Conservation (phyloP, 2,329 filamentous ascomycete species). For the Taxawa tesnikishii region DNA sequence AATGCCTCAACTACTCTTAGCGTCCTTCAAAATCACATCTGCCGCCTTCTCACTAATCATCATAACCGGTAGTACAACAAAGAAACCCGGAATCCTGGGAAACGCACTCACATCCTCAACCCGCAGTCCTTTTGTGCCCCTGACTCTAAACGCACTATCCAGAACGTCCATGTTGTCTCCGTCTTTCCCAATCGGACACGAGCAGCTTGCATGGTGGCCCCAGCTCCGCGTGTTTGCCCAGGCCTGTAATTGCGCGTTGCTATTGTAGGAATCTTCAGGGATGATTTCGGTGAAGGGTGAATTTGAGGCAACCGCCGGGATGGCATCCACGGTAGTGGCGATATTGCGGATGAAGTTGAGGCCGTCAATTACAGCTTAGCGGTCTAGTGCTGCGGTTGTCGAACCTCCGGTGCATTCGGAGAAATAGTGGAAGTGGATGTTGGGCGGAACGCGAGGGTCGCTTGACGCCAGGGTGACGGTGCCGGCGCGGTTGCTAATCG, state of each 20-base stretch:
- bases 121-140: slow-evolving; percentile 41
- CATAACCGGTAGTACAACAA: slow-evolving; percentile 39
- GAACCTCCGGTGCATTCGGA: slow-evolving; percentile 32
- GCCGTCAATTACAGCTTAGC: no score
- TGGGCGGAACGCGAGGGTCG: slow-evolving; percentile 51
- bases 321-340: no score
- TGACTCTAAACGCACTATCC: slow-evolving; percentile 44
- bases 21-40: slow-evolving; percentile 41
- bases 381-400: no score
- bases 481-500: slow-evolving; percentile 49
- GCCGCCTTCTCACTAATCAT: slow-evolving; percentile 51
- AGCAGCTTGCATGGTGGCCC: slow-evolving; percentile 47
- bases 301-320: no score
- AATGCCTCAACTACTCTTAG: no score
- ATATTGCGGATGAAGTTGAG: no score
- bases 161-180: slow-evolving; percentile 43
- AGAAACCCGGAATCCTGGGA: slow-evolving; percentile 43
- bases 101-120: slow-evolving; percentile 52
- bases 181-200: slow-evolving; percentile 42
- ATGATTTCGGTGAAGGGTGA: no score
- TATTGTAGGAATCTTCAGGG: no score
- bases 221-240: no score
- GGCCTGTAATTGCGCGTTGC: no score
- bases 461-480: slow-evolving; percentile 47
- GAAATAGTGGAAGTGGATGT: slow-evolving; percentile 51